Conservation (phyloP, 305 asterid species). For the Fraxinus platypoda region DNA sequence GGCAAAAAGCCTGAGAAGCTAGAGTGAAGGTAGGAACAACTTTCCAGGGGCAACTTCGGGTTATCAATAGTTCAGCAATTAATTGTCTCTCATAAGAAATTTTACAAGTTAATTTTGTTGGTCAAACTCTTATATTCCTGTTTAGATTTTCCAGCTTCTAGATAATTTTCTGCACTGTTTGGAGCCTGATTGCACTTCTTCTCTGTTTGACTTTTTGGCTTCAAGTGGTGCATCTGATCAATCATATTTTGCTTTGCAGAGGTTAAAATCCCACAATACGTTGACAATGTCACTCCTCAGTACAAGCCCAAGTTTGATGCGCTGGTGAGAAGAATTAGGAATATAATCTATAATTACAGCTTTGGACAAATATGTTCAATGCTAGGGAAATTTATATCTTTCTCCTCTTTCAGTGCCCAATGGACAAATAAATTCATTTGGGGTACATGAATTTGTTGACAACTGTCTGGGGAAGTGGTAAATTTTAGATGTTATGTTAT, state of each 20-base stretch:
- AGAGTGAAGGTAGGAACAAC: neutral
- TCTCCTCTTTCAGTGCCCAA: neutral
- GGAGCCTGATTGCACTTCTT: neutral
- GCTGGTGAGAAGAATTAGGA: constrained; percentile 56
- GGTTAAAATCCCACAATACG: constrained; percentile 78
- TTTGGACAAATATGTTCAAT: neutral
- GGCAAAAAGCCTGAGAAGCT: neutral
- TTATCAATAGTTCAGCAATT: neutral
- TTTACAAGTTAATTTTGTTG: neutral
- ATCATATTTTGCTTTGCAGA: constrained; percentile 41
- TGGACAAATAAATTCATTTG: neutral
- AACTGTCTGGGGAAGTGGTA: neutral
- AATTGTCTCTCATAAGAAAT: neutral
- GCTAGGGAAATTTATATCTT: neutral
- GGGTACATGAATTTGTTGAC: neutral
- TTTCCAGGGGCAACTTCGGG: neutral
- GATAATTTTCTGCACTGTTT: neutral
- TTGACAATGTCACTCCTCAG: constrained; percentile 86
- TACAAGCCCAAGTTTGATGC: constrained; percentile 91
- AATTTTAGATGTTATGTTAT: neutral
- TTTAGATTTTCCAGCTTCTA: neutral
- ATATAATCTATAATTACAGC: constrained; percentile 3
- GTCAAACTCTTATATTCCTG: neutral
- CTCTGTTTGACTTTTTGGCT: neutral
- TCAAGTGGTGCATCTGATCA: neutral